Base-by-base conservation (phyloP, 2,329 filamentous ascomycete genomes). In the Trichoderma hamatum region DNA sequence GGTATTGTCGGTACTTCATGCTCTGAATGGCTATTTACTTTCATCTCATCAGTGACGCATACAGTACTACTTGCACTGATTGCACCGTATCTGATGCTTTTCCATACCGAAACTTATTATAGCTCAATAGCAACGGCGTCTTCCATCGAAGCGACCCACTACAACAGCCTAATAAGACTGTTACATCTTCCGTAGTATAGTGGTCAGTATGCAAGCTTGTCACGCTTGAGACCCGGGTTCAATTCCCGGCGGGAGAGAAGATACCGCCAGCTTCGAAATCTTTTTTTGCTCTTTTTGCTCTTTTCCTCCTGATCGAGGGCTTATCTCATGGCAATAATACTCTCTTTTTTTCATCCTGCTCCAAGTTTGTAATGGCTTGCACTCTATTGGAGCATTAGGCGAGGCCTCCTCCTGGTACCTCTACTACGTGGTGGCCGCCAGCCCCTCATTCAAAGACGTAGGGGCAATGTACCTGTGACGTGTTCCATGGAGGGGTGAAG, bases 201-300 rank as follows among this genome's bases (percentile, higher is more conserved):
- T 71, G 71, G 71, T 72, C 71, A 72, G 71, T 71, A 72, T 72
- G 70, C 70, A 70, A 72, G 71, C 71, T 72, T 72, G 70, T 72
- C 71, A 72, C 71, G 71, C 71, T 72, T 70, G 71, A 72, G 71
- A 72, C 71, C 71, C 70, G 71, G 71, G 71, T 72, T 72, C 71
- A 72, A 72, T 71, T 72, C 71, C 71, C 71, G 71, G 71, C 71
- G 71, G 70, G 71, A 72, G 71, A 72, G 71, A 19, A 72, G 67
- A 61, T 64, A 46, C 59, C 59, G 67, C 54, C 63, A 67, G 54
- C 63, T 67, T 67, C 63, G 54, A 67, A 51, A 36, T 28, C 21
- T 58, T 67, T 66, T 67, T 67, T 58, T 14, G 10, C 21, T 6
- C 0, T 54, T 55, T 34, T 5, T 24, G 9, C 26, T 36, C 55